A percentile compares a stretch with the other conserved stretches of the same genome.
These are phyloP conservation scores for Paraphaeosphaeria sporulosa DNA, from an alignment of 2,329 filamentous ascomycete genomes.

Conservation along the genomic window DNA sequence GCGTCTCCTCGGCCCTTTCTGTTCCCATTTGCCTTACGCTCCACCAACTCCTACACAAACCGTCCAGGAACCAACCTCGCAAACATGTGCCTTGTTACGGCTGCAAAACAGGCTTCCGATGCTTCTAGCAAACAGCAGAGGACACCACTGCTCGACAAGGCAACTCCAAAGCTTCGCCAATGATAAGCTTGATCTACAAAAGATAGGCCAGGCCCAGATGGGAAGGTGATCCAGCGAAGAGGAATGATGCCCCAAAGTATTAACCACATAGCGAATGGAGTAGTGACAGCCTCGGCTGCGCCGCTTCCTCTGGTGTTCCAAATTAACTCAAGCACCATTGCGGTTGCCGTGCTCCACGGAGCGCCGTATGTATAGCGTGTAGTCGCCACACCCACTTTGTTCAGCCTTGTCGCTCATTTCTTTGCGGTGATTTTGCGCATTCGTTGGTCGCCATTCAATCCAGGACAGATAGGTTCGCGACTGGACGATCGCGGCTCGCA, in stretches of 20 bases:
- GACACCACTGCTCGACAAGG: constrained; percentile 3
- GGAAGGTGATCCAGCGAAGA: constrained; percentile 11
- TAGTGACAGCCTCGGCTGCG: constrained; percentile 1
- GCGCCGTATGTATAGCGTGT: not conserved
- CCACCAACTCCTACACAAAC: not conserved
- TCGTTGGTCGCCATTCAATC: not conserved
- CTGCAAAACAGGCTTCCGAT: not conserved
- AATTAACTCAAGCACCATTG: not conserved
- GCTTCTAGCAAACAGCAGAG: not conserved
- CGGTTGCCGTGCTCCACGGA: not conserved
- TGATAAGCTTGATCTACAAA: constrained; percentile 10
- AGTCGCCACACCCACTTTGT: not conserved
- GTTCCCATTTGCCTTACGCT: not conserved
- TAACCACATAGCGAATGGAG: not conserved
- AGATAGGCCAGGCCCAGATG: constrained; percentile 5
- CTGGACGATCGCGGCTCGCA: not conserved
- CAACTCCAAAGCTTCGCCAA: constrained; percentile 13
- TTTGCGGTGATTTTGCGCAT: not conserved
- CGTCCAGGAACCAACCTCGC: not conserved
- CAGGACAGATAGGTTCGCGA: not conserved
- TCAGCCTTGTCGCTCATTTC: too few relatives aligned
- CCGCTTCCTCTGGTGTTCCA: not conserved
- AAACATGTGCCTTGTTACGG: not conserved
- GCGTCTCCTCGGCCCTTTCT: not conserved
- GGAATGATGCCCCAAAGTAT: not conserved